A percentile compares a stretch with the other conserved stretches of the same genome.
Conservation (phyloP, 306 rosid species). For the Hippophae rhamnoides region DNA sequence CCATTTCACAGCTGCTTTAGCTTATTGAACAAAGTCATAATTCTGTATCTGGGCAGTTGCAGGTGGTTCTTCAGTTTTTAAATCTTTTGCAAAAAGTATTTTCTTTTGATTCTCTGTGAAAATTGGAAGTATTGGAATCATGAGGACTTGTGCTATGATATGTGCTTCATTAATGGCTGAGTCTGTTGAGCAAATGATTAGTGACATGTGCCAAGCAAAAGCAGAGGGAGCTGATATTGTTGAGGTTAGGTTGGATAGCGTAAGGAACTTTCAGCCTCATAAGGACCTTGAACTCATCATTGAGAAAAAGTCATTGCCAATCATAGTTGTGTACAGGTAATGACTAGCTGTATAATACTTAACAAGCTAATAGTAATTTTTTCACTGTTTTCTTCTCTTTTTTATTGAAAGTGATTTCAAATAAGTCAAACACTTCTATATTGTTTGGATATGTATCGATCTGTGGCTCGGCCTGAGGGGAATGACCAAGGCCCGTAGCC, state of each 20-base stretch:
- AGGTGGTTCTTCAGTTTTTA: too few relatives aligned
- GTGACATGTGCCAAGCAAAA: conserved; percentile 31
- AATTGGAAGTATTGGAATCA: conserved; percentile 7
- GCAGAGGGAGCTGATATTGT: conserved; percentile 36
- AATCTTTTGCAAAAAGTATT: not conserved
- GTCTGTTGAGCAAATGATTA: conserved; percentile 25
- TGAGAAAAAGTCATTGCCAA: conserved; percentile 24
- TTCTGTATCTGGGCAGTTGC: too few relatives aligned
- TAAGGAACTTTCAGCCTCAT: conserved; percentile 24
- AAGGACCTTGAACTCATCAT: conserved; percentile 27
- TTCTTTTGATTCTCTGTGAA: not conserved
- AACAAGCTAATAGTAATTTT: too few relatives aligned
- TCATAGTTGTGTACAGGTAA: conserved; percentile 21
- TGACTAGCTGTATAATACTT: not conserved
- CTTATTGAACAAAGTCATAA: too few relatives aligned
- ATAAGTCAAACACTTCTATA: too few relatives aligned
- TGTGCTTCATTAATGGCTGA: conserved; percentile 28
- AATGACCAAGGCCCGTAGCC: too few relatives aligned
- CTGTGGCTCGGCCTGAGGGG: too few relatives aligned
- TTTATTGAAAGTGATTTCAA: too few relatives aligned
- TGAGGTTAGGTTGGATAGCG: conserved; percentile 26
- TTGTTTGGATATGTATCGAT: too few relatives aligned
- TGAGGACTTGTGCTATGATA: conserved; percentile 10
- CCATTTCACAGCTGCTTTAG: too few relatives aligned
- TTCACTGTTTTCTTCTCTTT: too few relatives aligned